Evolutionary conservation across 2,329 filamentous ascomycete genomes (phyloP).

Genomic region (Colletotrichum cuscutae): DNA sequence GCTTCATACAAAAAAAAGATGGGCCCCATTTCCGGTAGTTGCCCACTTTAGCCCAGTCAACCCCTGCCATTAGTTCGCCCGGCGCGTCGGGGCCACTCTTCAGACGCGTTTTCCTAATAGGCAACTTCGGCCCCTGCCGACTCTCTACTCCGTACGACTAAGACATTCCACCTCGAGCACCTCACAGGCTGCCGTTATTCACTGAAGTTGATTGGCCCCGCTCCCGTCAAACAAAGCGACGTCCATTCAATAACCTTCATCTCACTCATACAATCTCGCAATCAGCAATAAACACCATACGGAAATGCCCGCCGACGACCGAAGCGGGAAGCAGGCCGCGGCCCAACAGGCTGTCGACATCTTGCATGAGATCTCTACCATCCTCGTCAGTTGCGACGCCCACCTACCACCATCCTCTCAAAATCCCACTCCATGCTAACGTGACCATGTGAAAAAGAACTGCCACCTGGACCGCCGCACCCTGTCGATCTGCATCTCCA

Average conservation of each 20-base stretch:
- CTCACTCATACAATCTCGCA: background rate
- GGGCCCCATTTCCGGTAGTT: conserved; percentile 25
- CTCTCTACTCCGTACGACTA: background rate
- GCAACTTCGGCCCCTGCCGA: conserved; percentile 8
- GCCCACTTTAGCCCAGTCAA: conserved; percentile 16
- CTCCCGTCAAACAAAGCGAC: conserved; percentile 10
- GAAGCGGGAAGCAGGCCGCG: conserved; percentile 75
- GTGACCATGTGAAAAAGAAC: conserved; percentile 68
- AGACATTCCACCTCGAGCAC: background rate
- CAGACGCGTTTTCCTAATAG: conserved; percentile 23
- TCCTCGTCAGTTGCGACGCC: conserved; percentile 72
- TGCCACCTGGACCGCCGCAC: conserved; percentile 91
- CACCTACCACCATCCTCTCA: background rate
- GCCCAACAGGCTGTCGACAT: conserved; percentile 87
- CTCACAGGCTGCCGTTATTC: no score
- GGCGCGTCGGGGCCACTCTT: conserved; percentile 23
- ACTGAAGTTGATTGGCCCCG: background rate
- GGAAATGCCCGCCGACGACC: conserved; percentile 50
- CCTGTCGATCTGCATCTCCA: conserved; percentile 92
- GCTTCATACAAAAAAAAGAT: conserved; percentile 14
- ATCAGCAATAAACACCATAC: background rate
- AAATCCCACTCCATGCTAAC: conserved; percentile 13
- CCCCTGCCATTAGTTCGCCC: conserved; percentile 23
- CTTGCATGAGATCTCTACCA: conserved; percentile 85
- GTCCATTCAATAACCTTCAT: background rate